phyloP scores from a whole-genome alignment of 2,329 filamentous ascomycete species.

The Fusarium pseudonygamai region DNA sequence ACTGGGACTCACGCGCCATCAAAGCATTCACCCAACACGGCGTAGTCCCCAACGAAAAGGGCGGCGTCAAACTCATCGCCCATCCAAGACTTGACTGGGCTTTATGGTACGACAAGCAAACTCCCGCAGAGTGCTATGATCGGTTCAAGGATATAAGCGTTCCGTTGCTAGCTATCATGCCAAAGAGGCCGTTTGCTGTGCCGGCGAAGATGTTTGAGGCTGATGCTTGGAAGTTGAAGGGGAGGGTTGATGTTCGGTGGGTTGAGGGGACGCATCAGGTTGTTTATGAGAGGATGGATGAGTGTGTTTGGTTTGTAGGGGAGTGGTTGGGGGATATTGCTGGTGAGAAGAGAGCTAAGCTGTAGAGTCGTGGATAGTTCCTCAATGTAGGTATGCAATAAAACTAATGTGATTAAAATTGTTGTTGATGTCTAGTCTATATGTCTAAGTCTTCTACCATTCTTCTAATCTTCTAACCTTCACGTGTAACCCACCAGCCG shows the following conservation, averaged over 20 bases:
- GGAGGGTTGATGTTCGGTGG: neutral
- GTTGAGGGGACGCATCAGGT: neutral
- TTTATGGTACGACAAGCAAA: neutral
- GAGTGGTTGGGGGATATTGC: neutral
- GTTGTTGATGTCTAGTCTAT: neutral
- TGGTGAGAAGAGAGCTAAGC: neutral
- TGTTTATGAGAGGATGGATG: neutral
- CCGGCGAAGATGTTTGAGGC: neutral
- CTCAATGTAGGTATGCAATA: too few relatives aligned
- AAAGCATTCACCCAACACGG: neutral
- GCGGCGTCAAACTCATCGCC: neutral
- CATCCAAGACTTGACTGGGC: neutral
- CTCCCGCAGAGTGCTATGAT: neutral
- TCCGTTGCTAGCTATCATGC: neutral
- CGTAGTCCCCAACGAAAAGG: neutral
- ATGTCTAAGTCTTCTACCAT: neutral
- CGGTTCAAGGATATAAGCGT: neutral
- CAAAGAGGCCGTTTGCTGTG: neutral
- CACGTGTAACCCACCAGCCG: constrained; percentile 75
- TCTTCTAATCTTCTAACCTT: constrained; percentile 59
- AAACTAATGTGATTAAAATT: too few relatives aligned
- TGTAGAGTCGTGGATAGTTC: neutral
- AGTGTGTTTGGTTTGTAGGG: neutral
- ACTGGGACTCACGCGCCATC: neutral
- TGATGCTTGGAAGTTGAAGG: neutral